Conservation (phyloP, 2,329 filamentous ascomycete genomes). For the Ophiosphaerella korrae region DNA sequence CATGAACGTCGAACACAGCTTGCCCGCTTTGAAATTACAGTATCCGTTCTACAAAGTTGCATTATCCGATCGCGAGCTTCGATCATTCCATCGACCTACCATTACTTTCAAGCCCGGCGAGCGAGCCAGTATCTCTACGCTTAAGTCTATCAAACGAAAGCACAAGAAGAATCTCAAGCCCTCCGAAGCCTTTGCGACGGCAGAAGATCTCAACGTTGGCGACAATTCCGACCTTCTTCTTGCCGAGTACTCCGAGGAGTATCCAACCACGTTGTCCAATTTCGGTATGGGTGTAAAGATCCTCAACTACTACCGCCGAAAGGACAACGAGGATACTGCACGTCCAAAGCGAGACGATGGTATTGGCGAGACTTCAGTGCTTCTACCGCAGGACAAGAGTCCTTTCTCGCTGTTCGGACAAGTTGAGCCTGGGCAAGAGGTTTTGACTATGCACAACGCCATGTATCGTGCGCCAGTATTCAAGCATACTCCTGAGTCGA, state of each 20-base stretch:
- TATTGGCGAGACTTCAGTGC: conserved; percentile 84
- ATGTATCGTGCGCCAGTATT: conserved; percentile 97
- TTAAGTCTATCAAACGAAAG: conserved; percentile 73
- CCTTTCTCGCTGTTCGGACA: conserved; percentile 95
- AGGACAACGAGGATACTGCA: conserved; percentile 74
- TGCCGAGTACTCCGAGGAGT: conserved; percentile 94
- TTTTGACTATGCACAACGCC: conserved; percentile 88
- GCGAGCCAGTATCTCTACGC: conserved; percentile 73
- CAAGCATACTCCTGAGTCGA: conserved; percentile 75
- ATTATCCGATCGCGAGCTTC: conserved; percentile 70
- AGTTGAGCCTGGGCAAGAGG: conserved; percentile 87
- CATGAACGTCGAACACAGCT: conserved; percentile 89
- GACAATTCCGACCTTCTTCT: conserved; percentile 89
- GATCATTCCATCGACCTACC: conserved; percentile 83
- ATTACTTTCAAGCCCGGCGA: conserved; percentile 74
- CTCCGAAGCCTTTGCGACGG: conserved; percentile 77
- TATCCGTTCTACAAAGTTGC: conserved; percentile 97
- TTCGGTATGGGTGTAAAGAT: conserved; percentile 97
- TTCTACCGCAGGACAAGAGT: conserved; percentile 92
- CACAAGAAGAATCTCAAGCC: conserved; percentile 78
- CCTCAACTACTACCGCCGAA: conserved; percentile 94
- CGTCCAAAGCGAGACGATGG: conserved; percentile 72
- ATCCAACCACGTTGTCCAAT: conserved; percentile 88
- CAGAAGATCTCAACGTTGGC: conserved; percentile 81
- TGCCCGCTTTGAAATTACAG: conserved; percentile 87